These are phyloP conservation scores for Gossypium davidsonii DNA, from an alignment of 441 rosid species.

Conservation along the genomic window DNA sequence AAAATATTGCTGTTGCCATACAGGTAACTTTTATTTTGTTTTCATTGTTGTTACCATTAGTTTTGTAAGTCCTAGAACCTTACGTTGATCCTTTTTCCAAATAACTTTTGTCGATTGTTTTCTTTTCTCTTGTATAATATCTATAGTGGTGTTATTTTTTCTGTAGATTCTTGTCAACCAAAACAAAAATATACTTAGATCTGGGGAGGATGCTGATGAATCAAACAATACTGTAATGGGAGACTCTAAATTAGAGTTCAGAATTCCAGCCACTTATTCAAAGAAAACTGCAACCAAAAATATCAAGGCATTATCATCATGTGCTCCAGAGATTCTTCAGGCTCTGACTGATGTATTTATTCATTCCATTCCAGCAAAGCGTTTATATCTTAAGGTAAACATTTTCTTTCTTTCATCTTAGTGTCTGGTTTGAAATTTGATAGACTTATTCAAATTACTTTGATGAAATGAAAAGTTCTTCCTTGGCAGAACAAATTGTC, in stretches of 20 bases:
- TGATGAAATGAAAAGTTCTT: background rate
- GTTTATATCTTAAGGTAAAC: slow-evolving; percentile 60
- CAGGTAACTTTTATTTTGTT: slow-evolving; percentile 37
- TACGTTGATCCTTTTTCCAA: background rate
- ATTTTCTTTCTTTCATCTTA: slow-evolving; percentile 2
- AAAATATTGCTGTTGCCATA: slow-evolving; percentile 57
- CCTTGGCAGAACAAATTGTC: background rate
- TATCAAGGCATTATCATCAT: slow-evolving; percentile 59
- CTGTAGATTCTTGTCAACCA: slow-evolving; percentile 63
- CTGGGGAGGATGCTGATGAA: slow-evolving; percentile 26
- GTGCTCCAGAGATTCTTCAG: slow-evolving; percentile 63
- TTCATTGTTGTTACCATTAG: slow-evolving; percentile 7
- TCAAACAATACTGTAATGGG: slow-evolving; percentile 21
- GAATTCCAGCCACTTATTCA: slow-evolving; percentile 38
- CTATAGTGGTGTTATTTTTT: background rate
- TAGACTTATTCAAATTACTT: background rate
- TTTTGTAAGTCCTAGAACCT: background rate
- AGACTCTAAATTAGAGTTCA: slow-evolving; percentile 32
- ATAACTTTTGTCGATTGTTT: background rate
- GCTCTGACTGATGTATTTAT: slow-evolving; percentile 54
- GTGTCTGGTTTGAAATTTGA: background rate
- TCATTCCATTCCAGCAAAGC: slow-evolving; percentile 42
- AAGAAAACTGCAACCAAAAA: slow-evolving; percentile 66
- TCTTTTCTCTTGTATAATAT: background rate
- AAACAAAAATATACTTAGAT: slow-evolving; percentile 42